phyloP scores from a whole-genome alignment of 2,329 filamentous ascomycete species.

The Arthrobotrys conoides region DNA sequence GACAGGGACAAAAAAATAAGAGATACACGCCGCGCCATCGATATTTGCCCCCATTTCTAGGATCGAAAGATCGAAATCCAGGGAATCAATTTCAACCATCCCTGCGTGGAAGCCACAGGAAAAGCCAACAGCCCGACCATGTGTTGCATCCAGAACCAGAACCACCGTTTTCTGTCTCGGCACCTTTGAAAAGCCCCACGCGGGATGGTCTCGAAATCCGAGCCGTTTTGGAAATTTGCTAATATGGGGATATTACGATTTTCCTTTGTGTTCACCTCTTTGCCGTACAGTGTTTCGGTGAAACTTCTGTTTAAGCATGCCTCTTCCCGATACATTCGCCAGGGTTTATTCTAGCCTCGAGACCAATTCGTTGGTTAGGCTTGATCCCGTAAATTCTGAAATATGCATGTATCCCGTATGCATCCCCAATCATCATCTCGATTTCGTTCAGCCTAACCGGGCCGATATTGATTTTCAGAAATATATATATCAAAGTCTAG shows the following conservation, averaged over 20 bases:
- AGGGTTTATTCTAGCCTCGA: too few species aligned
- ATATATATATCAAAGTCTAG: background rate
- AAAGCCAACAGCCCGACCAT: slow-evolving; percentile 22
- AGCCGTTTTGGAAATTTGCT: slow-evolving; percentile 1
- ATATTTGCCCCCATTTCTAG: background rate
- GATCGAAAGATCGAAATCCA: slow-evolving; percentile 14
- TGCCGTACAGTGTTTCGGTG: slow-evolving; percentile 16
- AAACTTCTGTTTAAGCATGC: slow-evolving; percentile 18
- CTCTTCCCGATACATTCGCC: slow-evolving; percentile 19
- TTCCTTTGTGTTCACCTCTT: slow-evolving; percentile 24
- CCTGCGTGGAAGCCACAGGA: slow-evolving; percentile 23
- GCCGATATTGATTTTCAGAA: background rate
- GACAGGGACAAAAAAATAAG: slow-evolving; percentile 29
- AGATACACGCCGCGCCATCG: background rate
- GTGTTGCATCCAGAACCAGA: slow-evolving; percentile 53
- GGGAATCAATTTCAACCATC: slow-evolving; percentile 9
- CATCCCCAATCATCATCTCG: background rate
- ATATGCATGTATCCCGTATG: too few species aligned
- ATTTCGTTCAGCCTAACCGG: slow-evolving; percentile 1
- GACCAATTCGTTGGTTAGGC: background rate
- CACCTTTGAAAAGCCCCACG: slow-evolving; percentile 9
- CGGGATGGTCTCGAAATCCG: slow-evolving; percentile 22
- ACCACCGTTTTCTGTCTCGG: slow-evolving; percentile 39
- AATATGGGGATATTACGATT: background rate
- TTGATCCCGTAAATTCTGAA: background rate